Evolutionary conservation across 257 asterid species (phyloP).

Genomic region (Forsythia suspensa): DNA sequence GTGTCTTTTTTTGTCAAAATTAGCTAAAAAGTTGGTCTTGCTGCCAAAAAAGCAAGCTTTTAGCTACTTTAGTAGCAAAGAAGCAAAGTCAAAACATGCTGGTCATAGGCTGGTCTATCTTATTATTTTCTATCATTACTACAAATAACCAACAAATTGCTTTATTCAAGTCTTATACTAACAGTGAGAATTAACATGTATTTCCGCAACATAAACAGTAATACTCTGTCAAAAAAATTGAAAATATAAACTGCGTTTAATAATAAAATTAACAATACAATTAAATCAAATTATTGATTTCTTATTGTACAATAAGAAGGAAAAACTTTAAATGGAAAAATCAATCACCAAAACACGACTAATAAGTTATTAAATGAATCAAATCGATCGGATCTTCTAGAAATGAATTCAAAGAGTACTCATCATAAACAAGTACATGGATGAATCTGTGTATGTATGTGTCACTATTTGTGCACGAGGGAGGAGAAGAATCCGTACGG

Average conservation of each 20-base stretch:
- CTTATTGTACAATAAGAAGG: background rate
- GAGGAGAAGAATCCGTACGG: conserved; percentile 23
- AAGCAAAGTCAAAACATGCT: background rate
- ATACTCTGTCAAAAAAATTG: background rate
- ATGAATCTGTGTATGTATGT: background rate
- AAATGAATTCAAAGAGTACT: background rate
- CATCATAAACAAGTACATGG: background rate
- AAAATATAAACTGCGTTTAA: background rate
- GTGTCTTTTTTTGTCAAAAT: too few relatives aligned
- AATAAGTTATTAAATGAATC: background rate
- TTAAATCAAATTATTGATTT: background rate
- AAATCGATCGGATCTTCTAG: background rate
- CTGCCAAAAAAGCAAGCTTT: too few relatives aligned
- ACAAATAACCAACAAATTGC: background rate
- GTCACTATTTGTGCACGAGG: background rate
- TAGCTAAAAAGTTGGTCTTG: too few relatives aligned
- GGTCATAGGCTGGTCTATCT: background rate
- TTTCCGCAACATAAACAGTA: background rate
- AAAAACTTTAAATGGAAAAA: background rate
- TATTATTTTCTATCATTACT: background rate
- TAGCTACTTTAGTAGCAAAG: too few relatives aligned
- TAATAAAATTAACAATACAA: background rate
- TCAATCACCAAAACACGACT: background rate
- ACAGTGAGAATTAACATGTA: background rate
- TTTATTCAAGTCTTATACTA: background rate